A percentile compares a stretch with the other conserved stretches of the same genome.
Evolutionary conservation across 2,329 filamentous ascomycete species (phyloP).

Genomic region (Colletotrichum sp.): DNA sequence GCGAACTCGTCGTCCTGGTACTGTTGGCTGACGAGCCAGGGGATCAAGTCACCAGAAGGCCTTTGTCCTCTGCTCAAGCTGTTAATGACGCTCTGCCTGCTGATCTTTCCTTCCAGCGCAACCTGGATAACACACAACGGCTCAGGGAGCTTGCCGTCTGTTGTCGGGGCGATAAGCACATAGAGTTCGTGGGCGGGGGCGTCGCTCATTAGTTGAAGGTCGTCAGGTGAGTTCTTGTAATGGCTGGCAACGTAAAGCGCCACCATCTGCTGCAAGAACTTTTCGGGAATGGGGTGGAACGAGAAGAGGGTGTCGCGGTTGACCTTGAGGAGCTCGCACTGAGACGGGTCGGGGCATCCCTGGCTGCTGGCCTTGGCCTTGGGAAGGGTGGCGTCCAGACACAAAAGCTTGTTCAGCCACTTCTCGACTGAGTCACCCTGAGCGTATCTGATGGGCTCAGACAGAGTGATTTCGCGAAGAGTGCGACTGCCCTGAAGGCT

Average conservation of each 20-base stretch:
- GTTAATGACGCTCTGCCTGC: constrained; percentile 88
- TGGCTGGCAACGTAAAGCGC: constrained; percentile 95
- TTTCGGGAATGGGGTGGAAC: constrained; percentile 95
- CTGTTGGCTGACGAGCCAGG: constrained; percentile 96
- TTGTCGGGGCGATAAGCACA: constrained; percentile 86
- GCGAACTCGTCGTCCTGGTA: constrained; percentile 99
- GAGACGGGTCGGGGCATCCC: constrained; percentile 86
- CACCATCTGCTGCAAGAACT: constrained; percentile 98
- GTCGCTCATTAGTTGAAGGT: constrained; percentile 98
- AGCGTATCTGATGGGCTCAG: constrained; percentile 93
- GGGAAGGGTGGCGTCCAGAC: constrained; percentile 89
- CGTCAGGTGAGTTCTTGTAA: constrained; percentile 98
- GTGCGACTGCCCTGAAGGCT: constrained; percentile 72
- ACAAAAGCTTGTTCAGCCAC: constrained; percentile 94
- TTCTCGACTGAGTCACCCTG: constrained; percentile 91
- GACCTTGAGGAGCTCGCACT: constrained; percentile 91
- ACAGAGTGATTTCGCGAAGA: constrained; percentile 88
- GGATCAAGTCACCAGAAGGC: constrained; percentile 91
- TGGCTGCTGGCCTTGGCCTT: constrained; percentile 73
- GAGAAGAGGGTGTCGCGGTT: constrained; percentile 98
- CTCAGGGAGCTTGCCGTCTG: constrained; percentile 83
- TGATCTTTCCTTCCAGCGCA: constrained; percentile 93
- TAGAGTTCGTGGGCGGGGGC: constrained; percentile 96
- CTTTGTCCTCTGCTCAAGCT: constrained; percentile 87
- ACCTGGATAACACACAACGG: constrained; percentile 95